These are phyloP conservation scores for Wallacemonas sp. DNA, from an alignment of 208 protist species.

Conservation along the genomic window DNA sequence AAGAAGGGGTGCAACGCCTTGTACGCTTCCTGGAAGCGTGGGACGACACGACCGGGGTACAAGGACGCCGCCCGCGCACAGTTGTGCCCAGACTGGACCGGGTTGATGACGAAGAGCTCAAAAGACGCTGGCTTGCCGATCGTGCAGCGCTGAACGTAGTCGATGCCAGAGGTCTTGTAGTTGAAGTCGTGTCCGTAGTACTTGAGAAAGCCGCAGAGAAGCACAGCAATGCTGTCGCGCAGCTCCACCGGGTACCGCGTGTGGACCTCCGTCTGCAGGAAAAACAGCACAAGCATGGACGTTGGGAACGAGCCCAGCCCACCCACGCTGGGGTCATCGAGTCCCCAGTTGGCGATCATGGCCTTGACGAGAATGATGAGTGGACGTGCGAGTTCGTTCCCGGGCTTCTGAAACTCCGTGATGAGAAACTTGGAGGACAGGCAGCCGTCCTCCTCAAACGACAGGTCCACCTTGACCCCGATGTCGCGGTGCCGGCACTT, in stretches of 20 bases:
- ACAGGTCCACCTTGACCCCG: conserved; percentile 67
- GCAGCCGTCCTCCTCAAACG: conserved; percentile 66
- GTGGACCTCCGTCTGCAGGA: conserved; percentile 50
- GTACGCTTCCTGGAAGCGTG: conserved; percentile 51
- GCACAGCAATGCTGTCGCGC: conserved; percentile 42
- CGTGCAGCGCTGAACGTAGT: conserved; percentile 52
- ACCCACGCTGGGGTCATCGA: conserved; percentile 80
- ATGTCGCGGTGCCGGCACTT: conserved; percentile 60
- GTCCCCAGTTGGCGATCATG: conserved; percentile 42
- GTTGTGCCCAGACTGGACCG: conserved; percentile 55
- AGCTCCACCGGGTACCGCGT: conserved; percentile 37
- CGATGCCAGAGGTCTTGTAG: conserved; percentile 49
- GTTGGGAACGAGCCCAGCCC: conserved; percentile 88
- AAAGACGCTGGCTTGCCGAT: conserved; percentile 46
- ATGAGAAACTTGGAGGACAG: conserved; percentile 70
- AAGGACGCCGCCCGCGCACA: conserved; percentile 64
- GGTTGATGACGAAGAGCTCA: conserved; percentile 76
- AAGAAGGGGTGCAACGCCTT: conserved; percentile 34
- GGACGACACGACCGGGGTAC: conserved; percentile 47
- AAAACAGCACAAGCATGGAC: conserved; percentile 82
- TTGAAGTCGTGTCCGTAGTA: conserved; percentile 79
- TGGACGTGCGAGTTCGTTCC: conserved; percentile 66
- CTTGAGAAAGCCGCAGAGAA: conserved; percentile 72
- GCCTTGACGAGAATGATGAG: conserved; percentile 82
- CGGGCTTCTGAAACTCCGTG: conserved; percentile 51